Evolutionary conservation across 2,329 filamentous ascomycete genomes (phyloP), one percentile per base, ranked within the genome.

Genomic region (Fusarium illudens): DNA sequence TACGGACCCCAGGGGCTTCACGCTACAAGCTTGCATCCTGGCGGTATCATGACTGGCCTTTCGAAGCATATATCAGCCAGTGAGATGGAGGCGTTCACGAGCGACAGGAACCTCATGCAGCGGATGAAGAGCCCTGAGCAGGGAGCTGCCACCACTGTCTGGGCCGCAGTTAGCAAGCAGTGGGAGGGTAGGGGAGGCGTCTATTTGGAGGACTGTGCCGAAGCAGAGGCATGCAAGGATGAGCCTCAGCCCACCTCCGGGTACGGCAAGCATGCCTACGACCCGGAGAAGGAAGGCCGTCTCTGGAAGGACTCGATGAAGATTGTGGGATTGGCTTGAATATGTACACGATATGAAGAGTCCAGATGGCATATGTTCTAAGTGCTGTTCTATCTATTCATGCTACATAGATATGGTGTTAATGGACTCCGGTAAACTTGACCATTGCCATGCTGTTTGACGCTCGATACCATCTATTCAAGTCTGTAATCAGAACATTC

Each of bases 131-230:
- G 2, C 10, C 49, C 65, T 0, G 64, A 68, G 30, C 70, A 72
- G 49, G 70, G 70, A 11, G 70, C 70, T 11, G 70, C 70, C 6
- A 72, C 70, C 1, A 64, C 62, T 3, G 64, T 72, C 10, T 72
- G 64, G 69, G 70, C 64, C 8, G 70, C 70, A 6, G 37, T 71
- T 13, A 65, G 67, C 4, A 61, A 59, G 15, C 37, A 62, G 13
- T 72, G 67, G 69, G 69, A 70, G 30, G 56, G 58, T 0, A n/a
- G 30, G 20, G 69, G 70, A 17, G 70, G 69, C 3, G 67, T 37
- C 25, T 71, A 72, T 10, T 30, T 72, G 17, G 48, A 52, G 8
- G 20, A 70, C 13, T 68, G 64, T 4, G 25, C 50, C 4, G 68
- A 64, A 29, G 58, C 68, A 10, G 25, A 56, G 22, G 29, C 29